Base-by-base conservation (phyloP, 305 asterid genomes). In the Fraxinus paxiana region DNA sequence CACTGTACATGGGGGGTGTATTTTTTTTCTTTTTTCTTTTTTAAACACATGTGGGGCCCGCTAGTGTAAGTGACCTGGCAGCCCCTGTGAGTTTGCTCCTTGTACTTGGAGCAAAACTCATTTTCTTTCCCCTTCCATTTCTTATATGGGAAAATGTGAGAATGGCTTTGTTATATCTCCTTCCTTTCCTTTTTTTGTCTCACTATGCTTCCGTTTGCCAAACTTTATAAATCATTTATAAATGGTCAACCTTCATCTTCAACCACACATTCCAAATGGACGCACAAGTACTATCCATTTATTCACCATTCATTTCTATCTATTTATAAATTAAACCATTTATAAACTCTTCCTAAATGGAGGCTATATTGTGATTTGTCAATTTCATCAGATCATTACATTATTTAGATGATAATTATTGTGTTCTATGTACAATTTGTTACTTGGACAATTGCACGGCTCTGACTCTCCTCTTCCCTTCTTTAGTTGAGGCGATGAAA, bases 401-500 rank as follows among this genome's bases (percentile, higher is more conserved):
- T 30, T 54, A 22, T 63, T 51, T 74, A 22, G 83, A 67, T 79
- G 67, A 38, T 67, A 33, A 17, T 61, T 20, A 65, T 71, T 70
- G 46, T 59, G 43, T 75, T 70, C 31, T 72, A 0, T 35, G 72
- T 67, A 79, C 30, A 17, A 46, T 78, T 71, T 4, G 77, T 15
- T 67, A 46, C 78, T 82, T n/a, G 54, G 31, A 59, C 31, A 59
- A 59, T 20, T 28, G 73, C 73, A 28, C 35, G 37, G 13, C 34
- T 80, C 83, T 83, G 79, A 82, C 63, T 31, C 35, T 85, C 72
- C 69, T 75, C 28, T 83, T 86, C 76, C 74, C 38, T 84, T 87
- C 83, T 76, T 77, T 85, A 94, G 98, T 88, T 89, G 98, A 92
- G 92, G 83, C 89, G 82, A 93, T 89, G 94, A 93, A 93, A 82